Base-by-base conservation (phyloP, 2,329 filamentous ascomycete genomes). In the Paecilomyces fulvus region DNA sequence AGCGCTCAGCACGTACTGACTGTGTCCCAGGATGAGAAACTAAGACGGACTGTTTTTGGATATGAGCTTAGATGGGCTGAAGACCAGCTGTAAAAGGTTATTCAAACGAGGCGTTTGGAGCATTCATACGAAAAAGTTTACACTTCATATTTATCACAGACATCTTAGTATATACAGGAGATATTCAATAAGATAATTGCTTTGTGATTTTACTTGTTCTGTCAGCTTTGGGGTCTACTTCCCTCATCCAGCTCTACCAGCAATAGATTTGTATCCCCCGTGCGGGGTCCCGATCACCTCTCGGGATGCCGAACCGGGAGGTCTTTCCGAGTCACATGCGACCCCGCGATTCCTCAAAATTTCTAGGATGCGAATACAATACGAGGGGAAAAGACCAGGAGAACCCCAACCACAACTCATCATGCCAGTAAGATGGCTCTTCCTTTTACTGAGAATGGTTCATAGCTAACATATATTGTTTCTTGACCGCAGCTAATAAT, bases 11-110 rank as follows among this genome's bases (percentile, higher is more conserved):
- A n/a, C 9, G 43, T 55, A 49, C 56, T 60, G 43, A 60, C 33
- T 30, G 14, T 37, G 49, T 56, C 51, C 23, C 60, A 83, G 80
- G 90, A 95, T 72, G 83, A 92, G 73, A 81, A 85, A 61, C 77
- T 95, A 57, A 83, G 90, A 61, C 86, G 89, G 70, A 95, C 89
- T 7, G 90, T 95, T 7, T 91, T 87, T 64, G 89, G 88, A 20
- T 95, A 89, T 72, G 80, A 84, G 58, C 72, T 95, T 60, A 78
- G 77, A 58, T 94, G 89, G 89, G 63, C 67, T 21, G 60, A 63
- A 33, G 70, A 73, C n/a, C 59, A 68, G 51, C 61, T 72, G 54
- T 57, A 60, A 54, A 55, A 48, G 11, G 30, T 21, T 12, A 3
- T 25, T 30, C 10, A 23, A 49, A 46, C 23, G 20, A n/a, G 52